phyloP scores from a whole-genome alignment of 306 rosid species.

The Vigna reflexopilosa region DNA sequence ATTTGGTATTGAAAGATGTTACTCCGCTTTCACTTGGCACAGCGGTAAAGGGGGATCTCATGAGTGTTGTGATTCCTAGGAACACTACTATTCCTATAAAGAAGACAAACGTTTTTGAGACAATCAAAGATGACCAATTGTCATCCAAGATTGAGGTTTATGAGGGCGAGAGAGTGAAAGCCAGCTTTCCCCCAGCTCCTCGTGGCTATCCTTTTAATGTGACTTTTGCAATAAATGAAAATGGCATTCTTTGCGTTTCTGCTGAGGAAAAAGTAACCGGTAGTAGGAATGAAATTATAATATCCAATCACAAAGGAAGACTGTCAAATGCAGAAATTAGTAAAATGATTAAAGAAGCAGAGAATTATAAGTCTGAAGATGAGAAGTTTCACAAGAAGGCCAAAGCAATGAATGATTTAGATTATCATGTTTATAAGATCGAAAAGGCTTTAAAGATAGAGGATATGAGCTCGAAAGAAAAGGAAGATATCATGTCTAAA shows the following conservation, averaged over 20 bases:
- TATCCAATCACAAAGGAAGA: too few relatives aligned
- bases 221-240: constrained; percentile 50
- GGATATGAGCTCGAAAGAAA: constrained; percentile 8
- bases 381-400: constrained; percentile 45
- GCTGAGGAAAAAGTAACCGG: constrained; percentile 55
- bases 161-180: constrained; percentile 4
- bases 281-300: too few relatives aligned
- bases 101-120: rapidly evolving
- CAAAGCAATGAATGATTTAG: constrained; percentile 46
- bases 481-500: too few relatives aligned
- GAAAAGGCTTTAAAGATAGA: constrained; percentile 42
- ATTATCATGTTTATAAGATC: constrained; percentile 46
- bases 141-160: constrained; percentile 17
- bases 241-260: constrained; percentile 56
- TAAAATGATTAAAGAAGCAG: too few relatives aligned
- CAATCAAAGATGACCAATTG: rapidly evolving
- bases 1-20: constrained; percentile 54
- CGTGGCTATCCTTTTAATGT: constrained; percentile 45
- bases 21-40: constrained; percentile 60
- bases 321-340: too few relatives aligned
- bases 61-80: constrained; percentile 60
- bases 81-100: constrained; percentile 60
- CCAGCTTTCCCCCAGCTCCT: constrained; percentile 47
- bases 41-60: constrained; percentile 39
- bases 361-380: constrained; percentile 53